These are phyloP conservation scores for Saccharomycopsis fermentans DNA, from an alignment of 805 yeast genomes.

Conservation along the genomic window DNA sequence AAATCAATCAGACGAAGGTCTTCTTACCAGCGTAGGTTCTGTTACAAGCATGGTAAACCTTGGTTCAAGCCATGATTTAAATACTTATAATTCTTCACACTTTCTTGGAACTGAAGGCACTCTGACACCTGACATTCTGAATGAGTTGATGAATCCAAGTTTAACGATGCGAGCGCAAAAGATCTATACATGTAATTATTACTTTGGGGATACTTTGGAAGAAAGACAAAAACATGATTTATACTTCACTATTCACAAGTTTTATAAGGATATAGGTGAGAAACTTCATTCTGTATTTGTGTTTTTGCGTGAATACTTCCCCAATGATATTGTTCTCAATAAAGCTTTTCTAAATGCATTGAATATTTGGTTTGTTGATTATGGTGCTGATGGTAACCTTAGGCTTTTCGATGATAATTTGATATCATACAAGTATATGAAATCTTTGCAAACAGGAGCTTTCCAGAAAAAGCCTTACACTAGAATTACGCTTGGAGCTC, in stretches of 20 bases:
- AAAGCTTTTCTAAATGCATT: slow-evolving; percentile 52
- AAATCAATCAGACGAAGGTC: not conserved
- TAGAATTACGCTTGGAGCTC: slow-evolving; percentile 63
- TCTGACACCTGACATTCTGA: slow-evolving; percentile 27
- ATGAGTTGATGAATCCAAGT: slow-evolving; percentile 40
- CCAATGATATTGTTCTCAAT: slow-evolving; percentile 55
- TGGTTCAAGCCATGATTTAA: not conserved
- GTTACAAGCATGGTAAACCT: slow-evolving; percentile 4
- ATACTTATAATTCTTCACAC: not conserved
- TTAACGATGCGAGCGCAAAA: slow-evolving; percentile 50
- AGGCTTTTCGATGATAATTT: slow-evolving; percentile 44
- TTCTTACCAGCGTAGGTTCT: slow-evolving; percentile 2
- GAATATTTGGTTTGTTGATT: slow-evolving; percentile 72
- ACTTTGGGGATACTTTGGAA: slow-evolving; percentile 46
- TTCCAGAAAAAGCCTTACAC: slow-evolving; percentile 63
- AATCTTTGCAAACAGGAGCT: slow-evolving; percentile 50
- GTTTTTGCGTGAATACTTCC: slow-evolving; percentile 38
- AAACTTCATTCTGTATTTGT: slow-evolving; percentile 48
- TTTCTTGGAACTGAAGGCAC: slow-evolving; percentile 9
- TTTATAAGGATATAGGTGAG: slow-evolving; percentile 50
- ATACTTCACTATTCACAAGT: slow-evolving; percentile 46
- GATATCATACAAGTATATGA: slow-evolving; percentile 46
- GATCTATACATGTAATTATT: slow-evolving; percentile 54
- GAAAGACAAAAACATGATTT: slow-evolving; percentile 33
- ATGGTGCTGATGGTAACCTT: slow-evolving; percentile 60